Evolutionary conservation across 495 filamentous ascomycete species (phyloP), one percentile per base, ranked within the genome.

Genomic region (Bombardia bombarda): DNA sequence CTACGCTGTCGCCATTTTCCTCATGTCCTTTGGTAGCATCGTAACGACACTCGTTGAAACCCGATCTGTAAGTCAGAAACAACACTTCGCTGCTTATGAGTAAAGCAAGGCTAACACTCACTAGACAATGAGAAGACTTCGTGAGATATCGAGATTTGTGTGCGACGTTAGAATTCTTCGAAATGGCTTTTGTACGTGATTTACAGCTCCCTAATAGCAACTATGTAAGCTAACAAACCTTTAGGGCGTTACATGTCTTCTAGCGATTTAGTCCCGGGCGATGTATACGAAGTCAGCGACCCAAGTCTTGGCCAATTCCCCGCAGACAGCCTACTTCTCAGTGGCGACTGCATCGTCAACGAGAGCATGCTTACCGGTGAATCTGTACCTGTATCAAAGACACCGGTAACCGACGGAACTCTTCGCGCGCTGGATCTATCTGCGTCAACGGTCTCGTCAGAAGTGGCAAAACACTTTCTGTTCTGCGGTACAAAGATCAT

Each of bases 351-450:
- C 61, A 97, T 99, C 49, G 89, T 99, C 46, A 99, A 99, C 59
- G 93, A 99, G 62, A 96, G 90, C 69, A 99, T 99, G 93, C 79
- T 99, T 23, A 99, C 93, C 30, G 90, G 89, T 33, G 93, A 99
- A 71, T 97, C 93, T 38, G 87, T 99, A 21, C 93, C 93, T 6
- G 90, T 97, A 3, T 94, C 90, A 8, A 99, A 99, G 60, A 75
- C 73, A 4, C 88, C 93, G 4, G 77, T 86, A 6, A 90, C 79
- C n/a, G 80, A 95, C 54, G 83, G 88, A 47, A 78, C 87, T 9
- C 74, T 99, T 7, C 67, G 68, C 12, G 65, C 73, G 36, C 68
- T 99, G 40, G 77, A 94, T 53, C 68, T 95, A 20, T 76, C 73
- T 46, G 83, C 87, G 13, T 80, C 87, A 3, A 81, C 88, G 0